Evolutionary conservation across 108 stramenopile genomes (phyloP).

Genomic region (Stephanodiscus minutulus): DNA sequence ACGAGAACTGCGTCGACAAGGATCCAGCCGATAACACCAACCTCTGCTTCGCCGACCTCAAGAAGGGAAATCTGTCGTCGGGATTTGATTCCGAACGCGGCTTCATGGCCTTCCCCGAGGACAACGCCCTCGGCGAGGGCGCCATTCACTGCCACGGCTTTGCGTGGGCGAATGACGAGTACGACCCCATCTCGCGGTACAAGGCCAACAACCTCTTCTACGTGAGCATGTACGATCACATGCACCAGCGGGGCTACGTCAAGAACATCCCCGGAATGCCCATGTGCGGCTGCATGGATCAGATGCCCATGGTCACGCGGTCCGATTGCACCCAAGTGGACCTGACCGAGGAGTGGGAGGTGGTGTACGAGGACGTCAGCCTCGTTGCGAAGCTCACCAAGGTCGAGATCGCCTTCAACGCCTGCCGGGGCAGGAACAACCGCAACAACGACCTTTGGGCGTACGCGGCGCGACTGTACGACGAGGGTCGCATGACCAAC

Average conservation of each 20-base stretch:
- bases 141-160: constrained; percentile 62
- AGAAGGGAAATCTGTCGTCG: constrained; percentile 6
- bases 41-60: constrained; percentile 49
- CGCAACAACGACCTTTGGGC: constrained; percentile 53
- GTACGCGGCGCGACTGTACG: constrained; percentile 41
- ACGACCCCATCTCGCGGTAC: constrained; percentile 31
- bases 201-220: constrained; percentile 59
- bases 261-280: constrained; percentile 36
- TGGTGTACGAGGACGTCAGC: constrained; percentile 31
- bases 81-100: constrained; percentile 7
- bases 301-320: constrained; percentile 45
- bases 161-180: constrained; percentile 50
- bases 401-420: constrained; percentile 39
- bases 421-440: constrained; percentile 40
- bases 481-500: constrained; percentile 26
- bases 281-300: constrained; percentile 45
- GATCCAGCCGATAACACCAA: constrained; percentile 61
- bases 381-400: constrained; percentile 13
- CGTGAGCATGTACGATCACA: constrained; percentile 63
- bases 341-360: constrained; percentile 20
- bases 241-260: constrained; percentile 50
- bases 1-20: constrained; percentile 47
- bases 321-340: constrained; percentile 51
- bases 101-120: constrained; percentile 39
- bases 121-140: constrained; percentile 37